Evolutionary conservation across 1,139 yeast species (phyloP).

Genomic region (Saccharomyces hybrid): DNA sequence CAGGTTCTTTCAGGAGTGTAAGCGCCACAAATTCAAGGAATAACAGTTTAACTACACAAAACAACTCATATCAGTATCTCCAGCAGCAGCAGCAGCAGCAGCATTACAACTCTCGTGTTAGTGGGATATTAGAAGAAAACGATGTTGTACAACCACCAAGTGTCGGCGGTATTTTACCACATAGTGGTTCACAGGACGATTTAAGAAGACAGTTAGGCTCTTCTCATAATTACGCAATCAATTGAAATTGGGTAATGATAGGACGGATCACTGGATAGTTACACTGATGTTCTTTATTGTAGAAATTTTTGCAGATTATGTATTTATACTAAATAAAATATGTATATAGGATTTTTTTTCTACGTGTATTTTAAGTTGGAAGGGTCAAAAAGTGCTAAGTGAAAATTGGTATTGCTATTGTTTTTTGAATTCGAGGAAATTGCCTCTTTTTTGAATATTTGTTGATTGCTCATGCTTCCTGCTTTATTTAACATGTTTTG

Average conservation of each 20-base stretch:
- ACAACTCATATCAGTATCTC: slow-evolving; percentile 11
- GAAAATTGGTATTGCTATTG: too few species aligned
- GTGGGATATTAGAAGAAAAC: slow-evolving; percentile 23
- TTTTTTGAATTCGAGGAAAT: too few species aligned
- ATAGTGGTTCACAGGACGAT: slow-evolving; percentile 34
- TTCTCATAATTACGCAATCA: slow-evolving; percentile 28
- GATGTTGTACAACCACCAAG: slow-evolving; percentile 27
- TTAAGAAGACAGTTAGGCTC: slow-evolving; percentile 34
- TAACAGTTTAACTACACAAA: slow-evolving; percentile 30
- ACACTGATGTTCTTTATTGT: slow-evolving; percentile 1
- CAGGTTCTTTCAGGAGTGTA: slow-evolving; percentile 42
- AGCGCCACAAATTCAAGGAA: slow-evolving; percentile 30
- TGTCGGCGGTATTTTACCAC: slow-evolving; percentile 29
- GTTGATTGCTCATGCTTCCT: too few species aligned
- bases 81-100: slow-evolving; percentile 16
- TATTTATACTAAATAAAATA: not conserved
- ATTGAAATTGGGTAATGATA: slow-evolving; percentile 2
- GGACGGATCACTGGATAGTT: not conserved
- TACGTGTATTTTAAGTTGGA: not conserved
- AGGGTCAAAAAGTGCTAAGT: not conserved
- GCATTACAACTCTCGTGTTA: slow-evolving; percentile 18
- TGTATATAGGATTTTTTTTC: not conserved
- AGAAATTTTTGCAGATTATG: not conserved
- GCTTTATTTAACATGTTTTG: too few species aligned
- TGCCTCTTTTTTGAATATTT: not conserved